phyloP scores from a whole-genome alignment of 2,329 filamentous ascomycete species.

The Fusarium succisae region DNA sequence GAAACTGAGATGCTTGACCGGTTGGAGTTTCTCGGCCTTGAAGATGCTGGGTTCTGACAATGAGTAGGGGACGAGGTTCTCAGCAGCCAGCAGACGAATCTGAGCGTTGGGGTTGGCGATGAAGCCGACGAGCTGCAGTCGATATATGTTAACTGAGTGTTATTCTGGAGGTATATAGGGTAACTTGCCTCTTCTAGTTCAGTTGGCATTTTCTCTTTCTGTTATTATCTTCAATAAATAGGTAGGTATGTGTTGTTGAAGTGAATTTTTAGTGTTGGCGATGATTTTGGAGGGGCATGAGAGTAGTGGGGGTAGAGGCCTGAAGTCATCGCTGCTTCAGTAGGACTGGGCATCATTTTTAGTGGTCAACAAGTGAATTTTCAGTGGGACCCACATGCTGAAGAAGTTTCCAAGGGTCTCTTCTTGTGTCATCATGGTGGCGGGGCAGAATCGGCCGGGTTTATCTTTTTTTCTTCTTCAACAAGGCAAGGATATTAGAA shows the following conservation, averaged over 20 bases:
- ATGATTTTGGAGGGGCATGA: conserved; percentile 44
- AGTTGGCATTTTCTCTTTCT: conserved; percentile 67
- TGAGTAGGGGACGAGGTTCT: conserved; percentile 87
- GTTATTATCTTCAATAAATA: not conserved
- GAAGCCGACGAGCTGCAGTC: conserved; percentile 83
- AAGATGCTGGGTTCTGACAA: conserved; percentile 79
- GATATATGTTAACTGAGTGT: conserved; percentile 7
- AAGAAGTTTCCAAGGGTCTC: conserved; percentile 37
- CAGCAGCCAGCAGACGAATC: conserved; percentile 84
- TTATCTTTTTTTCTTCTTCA: conserved; percentile 12
- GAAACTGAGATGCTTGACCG: conserved; percentile 87
- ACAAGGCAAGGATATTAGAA: not conserved
- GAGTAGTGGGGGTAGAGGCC: conserved; percentile 38
- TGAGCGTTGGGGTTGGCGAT: conserved; percentile 92
- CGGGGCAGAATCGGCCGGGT: conserved; percentile 24
- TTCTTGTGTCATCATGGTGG: conserved; percentile 36
- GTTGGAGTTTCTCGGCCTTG: conserved; percentile 80
- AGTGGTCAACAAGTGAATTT: conserved; percentile 37
- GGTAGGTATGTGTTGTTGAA: conserved; percentile 1
- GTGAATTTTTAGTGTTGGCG: conserved; percentile 32
- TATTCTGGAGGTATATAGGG: accelerated
- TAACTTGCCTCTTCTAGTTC: conserved; percentile 73
- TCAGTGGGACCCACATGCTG: conserved; percentile 38
- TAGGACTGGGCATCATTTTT: conserved; percentile 29
- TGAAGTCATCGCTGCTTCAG: conserved; percentile 45